Base-by-base conservation (phyloP, 371 early-diverging fungal species). In the Funneliformis caledonium region DNA sequence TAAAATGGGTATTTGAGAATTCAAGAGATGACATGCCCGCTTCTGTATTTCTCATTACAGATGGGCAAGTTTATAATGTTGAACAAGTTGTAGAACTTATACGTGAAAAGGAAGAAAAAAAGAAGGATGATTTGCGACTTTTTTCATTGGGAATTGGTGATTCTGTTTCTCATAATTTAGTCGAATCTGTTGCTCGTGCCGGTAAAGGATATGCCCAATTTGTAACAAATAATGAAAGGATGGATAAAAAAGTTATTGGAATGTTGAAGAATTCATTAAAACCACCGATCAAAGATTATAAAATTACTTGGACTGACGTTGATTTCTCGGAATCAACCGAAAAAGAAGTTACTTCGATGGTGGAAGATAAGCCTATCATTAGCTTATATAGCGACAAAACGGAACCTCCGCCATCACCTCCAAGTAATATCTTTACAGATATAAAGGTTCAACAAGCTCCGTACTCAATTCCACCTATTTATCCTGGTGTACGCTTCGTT, bases 121-220 rank as follows among this genome's bases (percentile, higher is more conserved):
- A 47, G 26, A 74, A 59, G 33, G 60, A 74, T 64, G 72, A 84
- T 12, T 59, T 85, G 3, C 81, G 89, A n/a, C 75, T 88, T 31
- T 89, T 88, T 79, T 75, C 88, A 33, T 72, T 89, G 5, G 89
- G 89, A 2, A 83, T 89, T 43, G 89, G 89, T 4, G 72, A 65
- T 61, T 73, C 76, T 68, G 89, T 89, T 19, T 87, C 88, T 19
- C 85, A 84, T 83, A 78, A 85, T 52, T 81, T 89, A 61, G 88
- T 89, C 48, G 86, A 89, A 56, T 85, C 86, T 43, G 76, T 88
- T 42, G 86, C 89, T 50, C 77, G 86, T 31, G 84, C 79, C 19
- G 89, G 89, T 9, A 82, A 82, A 9, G 89, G 89, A 22, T 87
- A 83, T 56, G 84, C 88, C 2, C 83, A 89, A 72, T 85, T 85